phyloP scores from a whole-genome alignment of 2,329 filamentous ascomycete genomes.

The Aspergillus neoniger region DNA sequence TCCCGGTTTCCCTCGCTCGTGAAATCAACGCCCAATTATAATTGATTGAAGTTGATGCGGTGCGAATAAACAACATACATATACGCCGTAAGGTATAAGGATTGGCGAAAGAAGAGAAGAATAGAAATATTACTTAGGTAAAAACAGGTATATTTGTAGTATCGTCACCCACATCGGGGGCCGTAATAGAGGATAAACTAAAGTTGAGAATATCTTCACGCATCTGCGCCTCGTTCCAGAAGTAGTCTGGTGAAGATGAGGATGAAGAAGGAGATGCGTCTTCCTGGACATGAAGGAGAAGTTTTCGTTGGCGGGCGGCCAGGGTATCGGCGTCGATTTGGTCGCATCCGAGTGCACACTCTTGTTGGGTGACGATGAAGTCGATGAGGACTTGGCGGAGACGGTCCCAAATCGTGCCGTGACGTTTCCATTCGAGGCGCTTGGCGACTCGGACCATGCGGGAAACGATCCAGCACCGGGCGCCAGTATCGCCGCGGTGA shows the following conservation, averaged over 20 bases:
- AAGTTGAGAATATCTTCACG: constrained; percentile 27
- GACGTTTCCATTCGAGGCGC: constrained; percentile 32
- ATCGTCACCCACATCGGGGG: constrained; percentile 8
- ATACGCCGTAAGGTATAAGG: neutral
- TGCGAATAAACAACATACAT: no score
- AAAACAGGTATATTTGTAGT: constrained; percentile 16
- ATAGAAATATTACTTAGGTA: constrained; percentile 7
- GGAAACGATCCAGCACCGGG: constrained; percentile 36
- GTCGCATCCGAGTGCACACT: constrained; percentile 31
- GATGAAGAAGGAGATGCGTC: no score
- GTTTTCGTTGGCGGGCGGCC: constrained; percentile 25
- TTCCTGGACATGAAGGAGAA: neutral
- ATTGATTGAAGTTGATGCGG: no score
- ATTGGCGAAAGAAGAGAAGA: neutral
- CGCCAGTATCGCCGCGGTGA: constrained; percentile 26
- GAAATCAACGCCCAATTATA: no score
- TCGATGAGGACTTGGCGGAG: constrained; percentile 28
- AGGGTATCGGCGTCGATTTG: constrained; percentile 24
- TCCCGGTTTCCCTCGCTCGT: no score
- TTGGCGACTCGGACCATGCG: constrained; percentile 36
- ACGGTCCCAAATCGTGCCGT: constrained; percentile 31
- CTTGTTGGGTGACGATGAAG: constrained; percentile 31
- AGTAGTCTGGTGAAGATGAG: constrained; percentile 13
- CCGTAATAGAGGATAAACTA: constrained; percentile 5
- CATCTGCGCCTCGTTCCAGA: constrained; percentile 34